phyloP scores from a whole-genome alignment of 345 rosid genomes.

The Salix exigua region DNA sequence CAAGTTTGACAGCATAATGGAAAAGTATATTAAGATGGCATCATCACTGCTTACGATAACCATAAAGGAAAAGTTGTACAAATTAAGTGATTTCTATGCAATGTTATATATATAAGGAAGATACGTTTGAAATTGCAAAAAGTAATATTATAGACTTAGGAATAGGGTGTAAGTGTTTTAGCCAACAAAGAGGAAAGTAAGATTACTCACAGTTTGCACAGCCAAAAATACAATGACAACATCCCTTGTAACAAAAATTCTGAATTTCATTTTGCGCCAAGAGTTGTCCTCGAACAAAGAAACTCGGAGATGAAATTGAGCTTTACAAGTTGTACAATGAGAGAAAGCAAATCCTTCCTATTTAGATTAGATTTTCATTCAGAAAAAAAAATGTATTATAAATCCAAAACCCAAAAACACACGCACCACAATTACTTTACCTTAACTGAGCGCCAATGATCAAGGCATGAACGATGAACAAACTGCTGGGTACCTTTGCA shows the following conservation, averaged over 20 bases:
- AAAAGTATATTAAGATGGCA: background rate
- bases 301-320: conserved; percentile 76
- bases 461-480: conserved; percentile 82
- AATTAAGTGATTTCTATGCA: background rate
- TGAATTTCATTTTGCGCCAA: conserved; percentile 85
- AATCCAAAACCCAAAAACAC: background rate
- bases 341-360: conserved; percentile 98
- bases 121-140: background rate
- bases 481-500: conserved; percentile 95
- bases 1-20: background rate
- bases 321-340: conserved; percentile 88
- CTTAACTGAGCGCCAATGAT: conserved; percentile 87
- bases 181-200: background rate
- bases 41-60: background rate
- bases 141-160: background rate
- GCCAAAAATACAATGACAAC: conserved; percentile 84
- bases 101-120: background rate
- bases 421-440: conserved; percentile 14
- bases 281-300: conserved; percentile 70
- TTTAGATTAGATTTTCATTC: background rate
- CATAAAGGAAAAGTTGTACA: background rate
- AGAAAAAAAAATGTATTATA: background rate
- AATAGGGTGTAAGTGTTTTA: background rate
- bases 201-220: conserved; percentile 65
- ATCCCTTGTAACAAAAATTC: conserved; percentile 93